Percentiles rank a stretch among this genome's conserved stretches.
phyloP scores from a whole-genome alignment of 1,284 basidiomycete genomes.

The Ustilago crameri region DNA sequence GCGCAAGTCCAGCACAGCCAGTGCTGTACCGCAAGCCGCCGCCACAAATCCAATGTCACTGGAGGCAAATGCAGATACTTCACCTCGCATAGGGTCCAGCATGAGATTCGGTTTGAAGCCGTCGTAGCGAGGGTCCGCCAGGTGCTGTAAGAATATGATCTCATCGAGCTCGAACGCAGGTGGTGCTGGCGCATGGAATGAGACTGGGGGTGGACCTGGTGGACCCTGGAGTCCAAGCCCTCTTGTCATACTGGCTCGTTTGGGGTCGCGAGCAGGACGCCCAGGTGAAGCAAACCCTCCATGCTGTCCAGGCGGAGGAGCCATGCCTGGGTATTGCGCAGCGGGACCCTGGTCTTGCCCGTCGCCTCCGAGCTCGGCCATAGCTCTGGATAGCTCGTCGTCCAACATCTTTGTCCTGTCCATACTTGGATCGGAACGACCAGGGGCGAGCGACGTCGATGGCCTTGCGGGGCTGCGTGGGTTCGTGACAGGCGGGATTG shows the following conservation, averaged over 20 bases:
- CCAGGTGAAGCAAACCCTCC: constrained; percentile 18
- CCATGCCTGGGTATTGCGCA: background rate
- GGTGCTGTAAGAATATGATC: constrained; percentile 36
- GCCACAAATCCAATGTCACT: constrained; percentile 63
- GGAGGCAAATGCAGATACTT: constrained; percentile 45
- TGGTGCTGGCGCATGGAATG: background rate
- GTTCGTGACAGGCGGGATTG: constrained; percentile 37
- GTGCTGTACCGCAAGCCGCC: constrained; percentile 53
- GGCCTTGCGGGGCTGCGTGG: constrained; percentile 14
- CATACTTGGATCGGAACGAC: constrained; percentile 1
- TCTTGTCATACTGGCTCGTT: constrained; percentile 18
- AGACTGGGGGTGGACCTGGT: background rate
- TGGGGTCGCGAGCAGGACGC: constrained; percentile 50
- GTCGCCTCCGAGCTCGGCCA: constrained; percentile 42
- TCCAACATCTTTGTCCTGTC: constrained; percentile 28
- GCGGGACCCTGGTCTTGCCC: background rate
- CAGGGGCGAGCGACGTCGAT: constrained; percentile 18
- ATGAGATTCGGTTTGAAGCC: constrained; percentile 64
- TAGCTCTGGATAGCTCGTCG: constrained; percentile 45
- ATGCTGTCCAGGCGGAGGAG: background rate
- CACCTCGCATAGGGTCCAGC: constrained; percentile 55
- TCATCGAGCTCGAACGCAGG: constrained; percentile 22
- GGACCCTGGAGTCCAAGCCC: background rate
- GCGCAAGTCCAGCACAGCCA: constrained; percentile 61
- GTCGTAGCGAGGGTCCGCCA: constrained; percentile 35